phyloP scores from a whole-genome alignment of 2,329 filamentous ascomycete genomes.

The Coniochaeta hoffmannii region DNA sequence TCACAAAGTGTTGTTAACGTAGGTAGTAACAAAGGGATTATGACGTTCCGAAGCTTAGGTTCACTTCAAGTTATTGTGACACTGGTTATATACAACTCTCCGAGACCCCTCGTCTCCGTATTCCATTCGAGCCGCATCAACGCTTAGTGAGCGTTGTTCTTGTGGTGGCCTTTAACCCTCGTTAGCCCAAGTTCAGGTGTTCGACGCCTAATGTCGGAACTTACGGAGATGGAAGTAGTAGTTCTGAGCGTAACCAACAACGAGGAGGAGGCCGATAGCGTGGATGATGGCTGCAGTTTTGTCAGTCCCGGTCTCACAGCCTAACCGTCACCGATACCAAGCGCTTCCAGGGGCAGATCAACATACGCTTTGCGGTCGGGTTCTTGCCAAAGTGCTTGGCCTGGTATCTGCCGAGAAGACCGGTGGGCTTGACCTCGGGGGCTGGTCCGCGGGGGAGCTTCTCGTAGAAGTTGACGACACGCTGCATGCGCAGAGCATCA shows the following conservation, averaged over 20 bases:
- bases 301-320: constrained; percentile 14
- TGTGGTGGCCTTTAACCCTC: constrained; percentile 76
- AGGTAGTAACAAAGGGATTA: not conserved
- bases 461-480: constrained; percentile 97
- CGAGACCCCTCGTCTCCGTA: constrained; percentile 9
- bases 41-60: constrained; percentile 4
- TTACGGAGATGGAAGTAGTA: constrained; percentile 99
- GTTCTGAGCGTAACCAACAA: constrained; percentile 89
- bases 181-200: too few species aligned
- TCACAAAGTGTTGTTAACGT: not conserved
- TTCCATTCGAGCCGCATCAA: not conserved
- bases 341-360: too few species aligned
- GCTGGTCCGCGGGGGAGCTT: constrained; percentile 91
- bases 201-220: too few species aligned
- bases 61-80: constrained; percentile 26
- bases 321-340: constrained; percentile 5
- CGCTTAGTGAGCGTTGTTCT: constrained; percentile 96
- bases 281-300: constrained; percentile 70
- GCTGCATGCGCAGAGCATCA: constrained; percentile 95
- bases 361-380: constrained; percentile 78
- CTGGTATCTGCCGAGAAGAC: constrained; percentile 83
- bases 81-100: constrained; percentile 36
- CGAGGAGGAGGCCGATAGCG: constrained; percentile 67
- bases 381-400: constrained; percentile 94
- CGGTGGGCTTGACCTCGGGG: constrained; percentile 73